Evolutionary conservation across 1,284 basidiomycete genomes (phyloP).

Genomic region (Tremellales sp.): DNA sequence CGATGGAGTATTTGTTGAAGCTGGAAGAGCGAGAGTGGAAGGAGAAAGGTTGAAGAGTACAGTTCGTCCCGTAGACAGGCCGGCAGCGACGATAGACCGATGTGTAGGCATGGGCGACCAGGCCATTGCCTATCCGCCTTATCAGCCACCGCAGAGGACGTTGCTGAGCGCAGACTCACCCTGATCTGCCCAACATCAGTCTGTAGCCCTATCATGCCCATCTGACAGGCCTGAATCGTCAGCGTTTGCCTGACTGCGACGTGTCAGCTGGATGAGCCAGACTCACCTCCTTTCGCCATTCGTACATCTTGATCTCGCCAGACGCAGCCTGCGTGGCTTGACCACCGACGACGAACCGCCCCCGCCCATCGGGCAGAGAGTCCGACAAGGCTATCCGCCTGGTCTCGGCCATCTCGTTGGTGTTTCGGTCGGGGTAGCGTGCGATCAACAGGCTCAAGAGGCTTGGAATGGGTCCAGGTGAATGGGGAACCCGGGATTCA

Average conservation of each 20-base stretch:
- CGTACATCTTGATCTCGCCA: constrained; percentile 44
- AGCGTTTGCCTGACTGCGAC: neutral
- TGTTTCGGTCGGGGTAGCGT: too few relatives aligned
- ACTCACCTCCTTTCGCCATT: constrained; percentile 37
- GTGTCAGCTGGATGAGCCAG: too few relatives aligned
- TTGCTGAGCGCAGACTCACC: constrained; percentile 10
- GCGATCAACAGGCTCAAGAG: too few relatives aligned
- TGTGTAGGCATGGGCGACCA: constrained; percentile 40
- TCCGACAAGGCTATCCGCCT: constrained; percentile 38
- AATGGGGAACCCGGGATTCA: neutral
- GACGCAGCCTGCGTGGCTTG: constrained; percentile 30
- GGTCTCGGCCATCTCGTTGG: constrained; percentile 13
- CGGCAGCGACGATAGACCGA: constrained; percentile 33
- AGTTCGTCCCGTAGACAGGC: constrained; percentile 35
- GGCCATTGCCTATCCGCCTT: constrained; percentile 33
- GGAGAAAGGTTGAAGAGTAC: constrained; percentile 33
- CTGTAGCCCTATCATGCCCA: constrained; percentile 41
- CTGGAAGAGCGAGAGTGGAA: constrained; percentile 27
- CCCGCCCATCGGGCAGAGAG: constrained; percentile 19
- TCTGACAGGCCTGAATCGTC: constrained; percentile 21
- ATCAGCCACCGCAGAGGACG: neutral
- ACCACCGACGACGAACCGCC: constrained; percentile 40
- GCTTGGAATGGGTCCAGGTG: too few relatives aligned
- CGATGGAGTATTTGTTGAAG: constrained; percentile 3
- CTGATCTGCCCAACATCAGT: constrained; percentile 39